Conservation (phyloP, 2,329 filamentous ascomycete genomes). For the Escovopsis sp. region DNA sequence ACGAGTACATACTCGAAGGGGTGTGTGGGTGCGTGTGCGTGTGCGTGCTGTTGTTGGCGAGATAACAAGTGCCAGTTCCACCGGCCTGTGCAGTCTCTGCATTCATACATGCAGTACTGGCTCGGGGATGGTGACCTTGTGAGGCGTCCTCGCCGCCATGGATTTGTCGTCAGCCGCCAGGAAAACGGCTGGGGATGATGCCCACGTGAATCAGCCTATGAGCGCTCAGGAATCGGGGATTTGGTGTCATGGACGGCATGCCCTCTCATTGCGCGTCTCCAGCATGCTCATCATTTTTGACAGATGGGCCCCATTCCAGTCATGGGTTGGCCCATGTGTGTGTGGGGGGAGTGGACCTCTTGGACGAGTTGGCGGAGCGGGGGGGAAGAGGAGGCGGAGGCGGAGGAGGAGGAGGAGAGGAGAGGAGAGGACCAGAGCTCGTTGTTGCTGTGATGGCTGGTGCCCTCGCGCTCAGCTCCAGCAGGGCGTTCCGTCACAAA, state of each 20-base stretch:
- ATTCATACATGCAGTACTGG: neutral
- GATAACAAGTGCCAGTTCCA: too few relatives aligned
- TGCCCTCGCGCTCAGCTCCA: neutral
- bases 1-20: too few relatives aligned
- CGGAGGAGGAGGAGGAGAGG: neutral
- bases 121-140: slow-evolving; percentile 12
- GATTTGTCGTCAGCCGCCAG: too few relatives aligned
- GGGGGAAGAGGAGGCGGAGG: neutral
- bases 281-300: neutral
- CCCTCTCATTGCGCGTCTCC: neutral
- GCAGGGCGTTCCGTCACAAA: neutral
- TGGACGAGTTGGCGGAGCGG: too few relatives aligned
- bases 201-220: too few relatives aligned
- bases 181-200: neutral
- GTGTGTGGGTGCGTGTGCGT: too few relatives aligned
- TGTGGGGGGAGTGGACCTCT: neutral
- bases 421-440: too few relatives aligned
- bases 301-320: neutral
- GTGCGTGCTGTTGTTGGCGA: too few relatives aligned
- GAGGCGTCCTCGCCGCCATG: slow-evolving; percentile 5
- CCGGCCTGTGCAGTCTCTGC: too few relatives aligned
- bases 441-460: neutral
- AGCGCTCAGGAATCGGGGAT: too few relatives aligned
- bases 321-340: neutral
- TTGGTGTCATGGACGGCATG: neutral